Evolutionary conservation across 306 rosid genomes (phyloP).

Genomic region (Pachyrhizus erosus): DNA sequence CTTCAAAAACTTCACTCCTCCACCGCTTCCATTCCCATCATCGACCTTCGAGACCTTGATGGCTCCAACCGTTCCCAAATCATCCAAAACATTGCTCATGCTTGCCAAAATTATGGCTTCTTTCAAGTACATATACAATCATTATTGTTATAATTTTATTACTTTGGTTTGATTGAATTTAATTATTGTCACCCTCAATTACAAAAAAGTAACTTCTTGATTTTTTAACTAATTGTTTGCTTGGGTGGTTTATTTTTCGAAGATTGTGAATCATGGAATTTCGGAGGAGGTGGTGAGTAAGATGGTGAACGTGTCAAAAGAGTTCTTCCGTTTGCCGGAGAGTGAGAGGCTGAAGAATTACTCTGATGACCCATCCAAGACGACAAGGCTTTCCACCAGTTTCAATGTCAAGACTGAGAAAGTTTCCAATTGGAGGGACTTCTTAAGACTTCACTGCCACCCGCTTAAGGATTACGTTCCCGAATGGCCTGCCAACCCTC

Average conservation of each 20-base stretch:
- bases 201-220: background rate
- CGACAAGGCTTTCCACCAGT: conserved; percentile 86
- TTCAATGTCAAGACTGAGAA: conserved; percentile 77
- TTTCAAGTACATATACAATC: conserved; percentile 59
- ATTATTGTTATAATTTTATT: background rate
- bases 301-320: conserved; percentile 58
- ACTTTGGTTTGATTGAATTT: background rate
- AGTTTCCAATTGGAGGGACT: conserved; percentile 88
- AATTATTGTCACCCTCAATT: background rate
- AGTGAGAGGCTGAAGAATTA: conserved; percentile 80
- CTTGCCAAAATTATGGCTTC: conserved; percentile 73
- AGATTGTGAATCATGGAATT: conserved; percentile 81
- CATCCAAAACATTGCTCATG: conserved; percentile 54
- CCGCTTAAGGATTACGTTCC: conserved; percentile 71
- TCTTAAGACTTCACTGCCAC: conserved; percentile 79
- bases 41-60: background rate
- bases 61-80: conserved; percentile 33
- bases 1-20: background rate
- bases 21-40: background rate
- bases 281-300: conserved; percentile 49
- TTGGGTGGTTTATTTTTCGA: background rate
- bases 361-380: conserved; percentile 68
- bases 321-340: conserved; percentile 67
- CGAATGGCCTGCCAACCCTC: conserved; percentile 84
- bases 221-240: background rate